These are phyloP conservation scores for Dictyostelium purpureum DNA, from an alignment of 78 protist genomes.

Conservation along the genomic window DNA sequence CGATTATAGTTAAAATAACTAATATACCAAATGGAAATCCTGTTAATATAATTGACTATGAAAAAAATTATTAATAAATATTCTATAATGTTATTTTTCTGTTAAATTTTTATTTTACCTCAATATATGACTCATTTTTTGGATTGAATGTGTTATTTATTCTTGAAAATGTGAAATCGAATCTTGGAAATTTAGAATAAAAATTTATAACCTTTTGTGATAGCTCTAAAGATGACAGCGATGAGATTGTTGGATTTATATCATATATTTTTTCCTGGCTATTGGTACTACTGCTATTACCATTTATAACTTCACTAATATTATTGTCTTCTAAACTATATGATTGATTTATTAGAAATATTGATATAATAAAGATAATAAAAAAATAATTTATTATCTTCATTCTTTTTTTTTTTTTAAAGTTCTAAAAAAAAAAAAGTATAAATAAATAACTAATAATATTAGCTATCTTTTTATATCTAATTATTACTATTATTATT, in stretches of 20 bases:
- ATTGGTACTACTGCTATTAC: neutral
- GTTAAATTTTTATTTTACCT: neutral
- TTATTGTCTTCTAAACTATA: neutral
- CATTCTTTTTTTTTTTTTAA: neutral
- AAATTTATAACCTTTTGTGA: neutral
- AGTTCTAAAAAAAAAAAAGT: neutral
- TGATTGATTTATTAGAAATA: neutral
- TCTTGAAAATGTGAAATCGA: neutral
- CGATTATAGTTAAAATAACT: neutral
- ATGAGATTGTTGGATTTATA: neutral
- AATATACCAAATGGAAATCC: constrained; percentile 43
- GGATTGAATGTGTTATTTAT: constrained; percentile 15
- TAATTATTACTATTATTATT: neutral
- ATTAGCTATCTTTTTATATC: neutral
- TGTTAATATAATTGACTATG: constrained; percentile 40
- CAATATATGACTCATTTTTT: constrained; percentile 1
- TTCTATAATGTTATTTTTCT: no score
- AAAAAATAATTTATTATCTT: neutral
- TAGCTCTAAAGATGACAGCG: neutral
- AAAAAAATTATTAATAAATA: neutral
- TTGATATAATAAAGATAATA: neutral
- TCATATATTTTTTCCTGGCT: neutral
- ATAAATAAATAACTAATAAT: neutral
- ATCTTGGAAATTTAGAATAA: constrained; percentile 33
- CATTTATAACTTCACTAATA: neutral